phyloP scores from a whole-genome alignment of 192 early-diverging fungal genomes.

The Rhizoclosmatium globosum region DNA sequence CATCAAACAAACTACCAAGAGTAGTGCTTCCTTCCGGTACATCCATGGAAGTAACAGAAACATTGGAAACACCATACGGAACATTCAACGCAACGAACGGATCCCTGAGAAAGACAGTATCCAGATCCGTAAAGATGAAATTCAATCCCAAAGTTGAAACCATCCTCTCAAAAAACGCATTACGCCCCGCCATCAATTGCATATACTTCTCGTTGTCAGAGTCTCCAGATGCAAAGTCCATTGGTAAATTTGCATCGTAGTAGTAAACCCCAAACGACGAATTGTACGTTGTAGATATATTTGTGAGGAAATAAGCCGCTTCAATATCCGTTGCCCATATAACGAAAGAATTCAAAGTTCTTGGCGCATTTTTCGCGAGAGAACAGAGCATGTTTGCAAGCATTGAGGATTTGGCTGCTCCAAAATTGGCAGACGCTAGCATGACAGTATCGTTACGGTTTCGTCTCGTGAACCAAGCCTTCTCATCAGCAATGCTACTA shows the following conservation, averaged over 20 bases:
- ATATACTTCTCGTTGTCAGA: not conserved
- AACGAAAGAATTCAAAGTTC: not conserved
- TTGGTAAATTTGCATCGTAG: too few species aligned
- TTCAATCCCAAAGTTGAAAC: not conserved
- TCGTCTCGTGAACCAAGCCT: too few species aligned
- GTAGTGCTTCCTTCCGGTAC: not conserved
- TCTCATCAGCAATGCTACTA: too few species aligned
- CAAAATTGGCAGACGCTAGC: not conserved
- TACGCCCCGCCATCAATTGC: conserved; percentile 8
- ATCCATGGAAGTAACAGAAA: too few species aligned
- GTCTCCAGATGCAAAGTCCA: too few species aligned
- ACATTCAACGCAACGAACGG: conserved; percentile 21
- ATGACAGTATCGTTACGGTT: too few species aligned
- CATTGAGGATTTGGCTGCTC: not conserved
- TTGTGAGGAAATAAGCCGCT: not conserved
- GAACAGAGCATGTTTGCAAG: conserved; percentile 22
- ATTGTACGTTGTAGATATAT: not conserved
- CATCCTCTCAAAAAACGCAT: conserved; percentile 6
- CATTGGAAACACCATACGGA: conserved; percentile 1
- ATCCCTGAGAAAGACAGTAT: conserved; percentile 1
- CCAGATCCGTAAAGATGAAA: conserved; percentile 28
- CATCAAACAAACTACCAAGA: not conserved
- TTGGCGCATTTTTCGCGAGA: conserved; percentile 8
- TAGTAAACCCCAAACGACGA: too few species aligned
- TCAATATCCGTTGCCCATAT: conserved; percentile 21